These are phyloP conservation scores for Lenwebbia sp. DNA, from an alignment of 345 rosid species.

Conservation along the genomic window DNA sequence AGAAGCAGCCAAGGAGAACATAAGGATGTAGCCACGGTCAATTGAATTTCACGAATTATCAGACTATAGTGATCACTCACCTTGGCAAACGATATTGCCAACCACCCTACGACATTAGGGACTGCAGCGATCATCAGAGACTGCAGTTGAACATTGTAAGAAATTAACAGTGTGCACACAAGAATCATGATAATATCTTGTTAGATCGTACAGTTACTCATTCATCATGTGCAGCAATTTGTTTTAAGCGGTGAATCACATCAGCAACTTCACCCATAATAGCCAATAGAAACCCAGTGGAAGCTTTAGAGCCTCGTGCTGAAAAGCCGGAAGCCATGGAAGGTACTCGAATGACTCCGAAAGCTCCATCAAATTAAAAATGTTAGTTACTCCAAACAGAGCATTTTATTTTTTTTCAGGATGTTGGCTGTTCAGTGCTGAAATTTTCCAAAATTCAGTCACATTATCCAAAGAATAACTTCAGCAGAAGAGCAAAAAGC, in stretches of 20 bases:
- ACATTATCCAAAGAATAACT: not conserved
- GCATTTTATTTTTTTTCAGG: not conserved
- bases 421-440: not conserved
- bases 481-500: not conserved
- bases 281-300: not conserved
- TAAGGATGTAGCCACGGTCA: not conserved
- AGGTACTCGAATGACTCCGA: not conserved
- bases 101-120: constrained; percentile 72
- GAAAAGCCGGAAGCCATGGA: not conserved
- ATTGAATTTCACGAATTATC: not conserved
- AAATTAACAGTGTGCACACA: constrained; percentile 26
- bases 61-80: constrained; percentile 21
- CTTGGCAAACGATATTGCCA: constrained; percentile 48
- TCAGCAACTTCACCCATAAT: not conserved
- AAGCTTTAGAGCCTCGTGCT: not conserved
- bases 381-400: not conserved
- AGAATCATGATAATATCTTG: not conserved
- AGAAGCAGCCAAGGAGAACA: not conserved
- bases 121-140: constrained; percentile 68
- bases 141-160: constrained; percentile 26
- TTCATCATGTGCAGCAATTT: not conserved
- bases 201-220: not conserved
- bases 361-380: not conserved
- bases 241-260: not conserved
- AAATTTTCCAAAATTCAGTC: not conserved